These are phyloP conservation scores for Venturia nashicola DNA, from an alignment of 2,329 filamentous ascomycete species.

Conservation along the genomic window DNA sequence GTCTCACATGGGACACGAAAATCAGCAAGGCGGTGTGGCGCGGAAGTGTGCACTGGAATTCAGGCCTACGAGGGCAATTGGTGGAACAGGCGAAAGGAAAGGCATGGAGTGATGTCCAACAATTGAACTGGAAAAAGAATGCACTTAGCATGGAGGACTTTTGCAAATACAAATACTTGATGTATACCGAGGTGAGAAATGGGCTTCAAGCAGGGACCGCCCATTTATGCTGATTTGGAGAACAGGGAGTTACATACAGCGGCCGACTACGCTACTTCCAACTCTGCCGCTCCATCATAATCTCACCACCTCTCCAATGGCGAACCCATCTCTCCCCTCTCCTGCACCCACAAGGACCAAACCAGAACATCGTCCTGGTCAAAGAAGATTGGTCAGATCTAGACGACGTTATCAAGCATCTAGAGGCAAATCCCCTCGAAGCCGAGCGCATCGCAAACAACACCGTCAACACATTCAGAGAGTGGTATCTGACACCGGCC, in stretches of 20 bases:
- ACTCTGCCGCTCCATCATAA: constrained; percentile 29
- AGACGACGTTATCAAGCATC: constrained; percentile 23
- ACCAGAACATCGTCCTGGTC: constrained; percentile 39
- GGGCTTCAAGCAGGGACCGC: neutral
- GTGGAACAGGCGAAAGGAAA: constrained; percentile 26
- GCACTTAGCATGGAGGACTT: neutral
- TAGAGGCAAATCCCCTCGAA: constrained; percentile 29
- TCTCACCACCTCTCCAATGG: constrained; percentile 38
- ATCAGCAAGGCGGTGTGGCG: constrained; percentile 38
- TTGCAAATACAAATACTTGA: constrained; percentile 13
- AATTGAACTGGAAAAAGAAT: constrained; percentile 13
- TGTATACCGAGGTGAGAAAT: constrained; percentile 14
- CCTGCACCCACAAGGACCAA: constrained; percentile 30
- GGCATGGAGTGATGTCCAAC: constrained; percentile 34
- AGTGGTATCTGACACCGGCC: constrained; percentile 41
- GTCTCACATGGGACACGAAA: constrained; percentile 22
- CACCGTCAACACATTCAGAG: constrained; percentile 34
- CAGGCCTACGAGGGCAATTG: constrained; percentile 23
- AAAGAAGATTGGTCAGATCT: constrained; percentile 30
- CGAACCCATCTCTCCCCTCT: constrained; percentile 36
- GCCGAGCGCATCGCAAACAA: constrained; percentile 40
- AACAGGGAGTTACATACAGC: constrained; percentile 15
- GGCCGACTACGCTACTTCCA: constrained; percentile 22
- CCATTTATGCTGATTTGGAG: neutral
- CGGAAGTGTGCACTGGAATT: constrained; percentile 27